Conservation (phyloP, 441 rosid genomes). For the Corymbia citriodora region DNA sequence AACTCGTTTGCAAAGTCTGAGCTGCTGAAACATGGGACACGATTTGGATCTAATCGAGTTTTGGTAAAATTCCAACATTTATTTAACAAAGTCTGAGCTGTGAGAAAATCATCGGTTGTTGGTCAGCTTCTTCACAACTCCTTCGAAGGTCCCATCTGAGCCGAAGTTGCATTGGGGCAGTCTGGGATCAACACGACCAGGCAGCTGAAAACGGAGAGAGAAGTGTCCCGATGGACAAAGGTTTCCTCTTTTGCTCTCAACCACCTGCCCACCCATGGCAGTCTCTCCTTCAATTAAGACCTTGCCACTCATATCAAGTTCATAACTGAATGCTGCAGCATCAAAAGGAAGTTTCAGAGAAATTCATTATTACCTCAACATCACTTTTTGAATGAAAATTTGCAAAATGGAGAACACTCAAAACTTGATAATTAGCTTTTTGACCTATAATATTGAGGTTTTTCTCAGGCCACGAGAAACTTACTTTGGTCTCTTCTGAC, state of each 20-base stretch:
- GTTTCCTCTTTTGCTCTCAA: not conserved
- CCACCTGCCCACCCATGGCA: not conserved
- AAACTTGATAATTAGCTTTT: not conserved
- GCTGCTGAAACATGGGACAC: not conserved
- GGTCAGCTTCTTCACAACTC: not conserved
- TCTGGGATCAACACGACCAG: not conserved
- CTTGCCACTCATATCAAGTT: not conserved
- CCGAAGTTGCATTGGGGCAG: not conserved
- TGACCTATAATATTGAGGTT: not conserved
- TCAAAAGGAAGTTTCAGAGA: not conserved
- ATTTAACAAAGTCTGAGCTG: not conserved
- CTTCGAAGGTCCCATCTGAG: not conserved
- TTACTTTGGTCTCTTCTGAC: not conserved
- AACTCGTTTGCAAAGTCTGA: not conserved
- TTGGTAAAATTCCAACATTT: not conserved
- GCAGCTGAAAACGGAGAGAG: not conserved
- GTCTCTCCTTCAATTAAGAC: not conserved
- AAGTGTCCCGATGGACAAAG: not conserved
- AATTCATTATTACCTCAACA: not conserved
- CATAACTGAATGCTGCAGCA: not conserved
- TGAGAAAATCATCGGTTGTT: not conserved
- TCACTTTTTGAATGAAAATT: no score
- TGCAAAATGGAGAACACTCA: not conserved
- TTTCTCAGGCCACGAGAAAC: not conserved
- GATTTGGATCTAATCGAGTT: not conserved